Base-by-base conservation (phyloP, 768 basidiomycete genomes). In the Coprinopsis marcescibilis region DNA sequence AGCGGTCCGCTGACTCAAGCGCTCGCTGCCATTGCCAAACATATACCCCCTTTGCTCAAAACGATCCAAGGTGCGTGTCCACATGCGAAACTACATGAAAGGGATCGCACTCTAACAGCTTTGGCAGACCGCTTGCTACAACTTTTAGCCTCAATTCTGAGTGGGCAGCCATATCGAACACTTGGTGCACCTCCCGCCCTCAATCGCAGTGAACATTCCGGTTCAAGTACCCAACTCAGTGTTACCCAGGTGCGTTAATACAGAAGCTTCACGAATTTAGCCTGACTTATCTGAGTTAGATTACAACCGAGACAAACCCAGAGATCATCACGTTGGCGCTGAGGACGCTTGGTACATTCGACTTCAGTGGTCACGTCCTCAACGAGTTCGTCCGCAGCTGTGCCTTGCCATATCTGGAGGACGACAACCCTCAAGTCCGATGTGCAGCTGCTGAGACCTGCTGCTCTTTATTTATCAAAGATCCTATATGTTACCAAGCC, bases 341-440 rank as follows among this genome's bases (percentile, higher is more conserved):
- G 23, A 78, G 73, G 15, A 93, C 91, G 0, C 72, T 99, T 12
- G 91, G 93, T 32, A 76, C 81, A 6, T 99, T 98, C 60, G 93
- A 99, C 63, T 98, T 98, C 65, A 90, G 79, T 47, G 95, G 94
- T 86, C 94, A 99, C 54, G 78, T 89, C 8, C 70, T 99, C 50
- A 95, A 94, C 65, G 96, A 98, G 62, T 96, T 97, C 60, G 90
- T 98, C 32, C 88, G 93, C 34, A 83, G 73, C 49, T 89, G 89
- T 50, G 93, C 93, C 1, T 66, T 97, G 19, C 93, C 92, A 0
- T 98, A 94, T 62, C 76, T 98, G 27, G 95, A 98, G 57, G 85
- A 96, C 56, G 96, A 98, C 58, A 80, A 84, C 55, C 60, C 85
- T 1, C 90, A 93, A 46, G 85, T 98, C 2, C 77, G 96, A 13